Evolutionary conservation across 2,329 filamentous ascomycete species (phyloP).

Genomic region (Metarhizium sp.): DNA sequence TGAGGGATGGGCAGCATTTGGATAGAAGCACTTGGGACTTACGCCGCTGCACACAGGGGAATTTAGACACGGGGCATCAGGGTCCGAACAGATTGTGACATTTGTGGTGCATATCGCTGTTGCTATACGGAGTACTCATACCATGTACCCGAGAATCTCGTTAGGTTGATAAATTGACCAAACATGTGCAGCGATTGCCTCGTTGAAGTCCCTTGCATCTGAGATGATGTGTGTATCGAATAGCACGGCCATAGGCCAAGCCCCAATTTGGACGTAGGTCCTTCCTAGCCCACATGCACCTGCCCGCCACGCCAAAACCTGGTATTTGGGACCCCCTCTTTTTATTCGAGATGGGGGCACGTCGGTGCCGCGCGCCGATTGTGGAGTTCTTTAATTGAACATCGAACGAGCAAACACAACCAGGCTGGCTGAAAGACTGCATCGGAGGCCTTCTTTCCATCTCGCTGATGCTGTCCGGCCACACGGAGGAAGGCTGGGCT

Average conservation of each 20-base stretch:
- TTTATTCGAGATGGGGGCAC: neutral
- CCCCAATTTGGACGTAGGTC: neutral
- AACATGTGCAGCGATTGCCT: no score
- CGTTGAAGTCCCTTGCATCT: no score
- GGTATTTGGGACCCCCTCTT: no score
- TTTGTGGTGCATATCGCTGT: neutral
- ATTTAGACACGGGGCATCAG: neutral
- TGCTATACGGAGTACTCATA: neutral
- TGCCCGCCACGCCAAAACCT: neutral
- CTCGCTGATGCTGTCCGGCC: neutral
- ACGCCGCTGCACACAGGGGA: neutral
- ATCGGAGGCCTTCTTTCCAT: neutral
- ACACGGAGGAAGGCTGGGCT: neutral
- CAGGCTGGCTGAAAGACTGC: neutral
- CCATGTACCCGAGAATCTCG: neutral
- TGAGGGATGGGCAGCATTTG: no score
- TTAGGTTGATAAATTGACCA: no score
- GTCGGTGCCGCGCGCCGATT: neutral
- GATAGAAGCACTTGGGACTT: no score
- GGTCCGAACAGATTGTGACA: neutral
- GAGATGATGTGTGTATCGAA: no score
- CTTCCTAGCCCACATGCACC: neutral
- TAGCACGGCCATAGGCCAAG: no score
- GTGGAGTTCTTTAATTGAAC: neutral
- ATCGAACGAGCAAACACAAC: neutral